These are phyloP conservation scores for Zymoseptoria crescenta DNA, from an alignment of 2,329 filamentous ascomycete species.

Conservation along the genomic window DNA sequence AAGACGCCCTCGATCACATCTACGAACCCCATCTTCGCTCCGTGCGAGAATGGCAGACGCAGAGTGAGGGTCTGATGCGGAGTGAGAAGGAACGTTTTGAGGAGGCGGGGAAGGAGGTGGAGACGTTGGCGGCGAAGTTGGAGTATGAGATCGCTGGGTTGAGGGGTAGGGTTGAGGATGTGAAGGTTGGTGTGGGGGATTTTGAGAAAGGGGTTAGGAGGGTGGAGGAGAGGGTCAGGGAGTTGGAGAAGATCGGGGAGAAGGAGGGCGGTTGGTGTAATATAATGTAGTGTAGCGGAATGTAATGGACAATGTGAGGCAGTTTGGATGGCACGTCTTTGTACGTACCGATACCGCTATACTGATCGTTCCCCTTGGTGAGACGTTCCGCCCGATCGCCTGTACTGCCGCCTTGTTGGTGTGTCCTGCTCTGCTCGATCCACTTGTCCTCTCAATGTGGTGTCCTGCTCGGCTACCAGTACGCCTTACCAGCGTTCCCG, in stretches of 20 bases:
- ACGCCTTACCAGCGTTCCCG: no score
- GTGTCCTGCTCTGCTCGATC: no score
- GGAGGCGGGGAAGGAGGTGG: conserved; percentile 69
- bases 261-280: conserved; percentile 22
- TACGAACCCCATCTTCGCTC: conserved; percentile 65
- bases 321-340: background rate
- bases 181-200: conserved; percentile 71
- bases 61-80: conserved; percentile 59
- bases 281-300: conserved; percentile 15
- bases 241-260: conserved; percentile 52
- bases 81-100: conserved; percentile 61
- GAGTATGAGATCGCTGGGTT: conserved; percentile 85
- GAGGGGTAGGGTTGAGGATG: conserved; percentile 73
- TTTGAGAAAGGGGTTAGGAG: conserved; percentile 60
- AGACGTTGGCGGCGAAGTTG: conserved; percentile 72
- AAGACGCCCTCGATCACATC: conserved; percentile 56
- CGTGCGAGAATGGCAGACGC: conserved; percentile 59
- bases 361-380: no score
- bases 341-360: no score
- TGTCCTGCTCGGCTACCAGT: no score
- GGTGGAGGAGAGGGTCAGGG: conserved; percentile 41
- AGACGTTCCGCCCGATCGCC: no score
- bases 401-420: no score
- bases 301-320: background rate
- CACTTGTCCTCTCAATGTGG: no score